Evolutionary conservation across 495 filamentous ascomycete genomes (phyloP).

Genomic region (Penicillium riverlandense): DNA sequence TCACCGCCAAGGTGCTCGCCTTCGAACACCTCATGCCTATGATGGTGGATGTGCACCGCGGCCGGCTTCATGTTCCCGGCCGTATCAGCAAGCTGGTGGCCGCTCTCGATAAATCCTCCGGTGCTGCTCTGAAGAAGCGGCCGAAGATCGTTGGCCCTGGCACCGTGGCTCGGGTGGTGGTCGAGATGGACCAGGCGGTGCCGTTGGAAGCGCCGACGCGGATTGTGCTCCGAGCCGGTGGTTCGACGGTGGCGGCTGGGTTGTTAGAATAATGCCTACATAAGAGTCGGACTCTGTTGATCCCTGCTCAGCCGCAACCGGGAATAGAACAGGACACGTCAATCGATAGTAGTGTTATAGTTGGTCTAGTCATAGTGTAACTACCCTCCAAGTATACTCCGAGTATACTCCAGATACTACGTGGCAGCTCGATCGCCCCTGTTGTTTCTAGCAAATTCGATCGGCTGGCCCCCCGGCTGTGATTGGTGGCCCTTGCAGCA

Average conservation of each 20-base stretch:
- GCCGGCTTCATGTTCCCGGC: slow-evolving; percentile 71
- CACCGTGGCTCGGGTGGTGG: slow-evolving; percentile 54
- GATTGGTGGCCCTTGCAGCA: slow-evolving; percentile 2
- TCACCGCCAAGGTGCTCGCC: slow-evolving; percentile 76
- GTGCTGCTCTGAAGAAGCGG: slow-evolving; percentile 67
- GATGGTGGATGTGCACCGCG: slow-evolving; percentile 80
- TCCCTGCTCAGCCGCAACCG: slow-evolving; percentile 1
- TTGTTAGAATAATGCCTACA: slow-evolving; percentile 56
- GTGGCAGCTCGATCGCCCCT: slow-evolving; percentile 5
- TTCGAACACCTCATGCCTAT: slow-evolving; percentile 87
- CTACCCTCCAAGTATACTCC: no score
- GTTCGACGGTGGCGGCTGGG: slow-evolving; percentile 80
- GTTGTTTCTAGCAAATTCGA: slow-evolving; percentile 26
- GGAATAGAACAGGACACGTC: no score
- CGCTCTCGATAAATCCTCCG: slow-evolving; percentile 67
- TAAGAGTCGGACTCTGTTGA: slow-evolving; percentile 9
- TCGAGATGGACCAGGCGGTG: slow-evolving; percentile 68
- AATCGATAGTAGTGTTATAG: no score
- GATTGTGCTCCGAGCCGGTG: slow-evolving; percentile 73
- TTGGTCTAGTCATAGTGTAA: no score
- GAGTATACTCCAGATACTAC: not conserved
- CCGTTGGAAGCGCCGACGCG: slow-evolving; percentile 71
- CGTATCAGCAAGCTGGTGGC: slow-evolving; percentile 63
- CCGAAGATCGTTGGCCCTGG: slow-evolving; percentile 74
- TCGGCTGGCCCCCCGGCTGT: slow-evolving; percentile 7